Base-by-base conservation (phyloP, 768 basidiomycete genomes). In the Clavulina sp. region DNA sequence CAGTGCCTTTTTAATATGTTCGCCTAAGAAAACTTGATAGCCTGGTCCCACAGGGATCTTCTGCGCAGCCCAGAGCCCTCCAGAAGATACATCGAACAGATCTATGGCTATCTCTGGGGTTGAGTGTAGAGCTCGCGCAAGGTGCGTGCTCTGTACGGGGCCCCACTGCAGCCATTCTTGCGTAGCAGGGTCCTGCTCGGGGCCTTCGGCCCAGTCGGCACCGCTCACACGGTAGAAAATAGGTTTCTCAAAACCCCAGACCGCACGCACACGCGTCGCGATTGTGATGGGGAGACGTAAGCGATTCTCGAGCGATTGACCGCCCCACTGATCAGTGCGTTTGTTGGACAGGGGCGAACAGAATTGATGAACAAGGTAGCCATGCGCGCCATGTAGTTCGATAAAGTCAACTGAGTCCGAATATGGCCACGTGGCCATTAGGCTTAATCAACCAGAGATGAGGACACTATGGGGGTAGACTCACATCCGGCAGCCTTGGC, bases 141-240 rank as follows among this genome's bases (percentile, higher is more conserved):
- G 69, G 31, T 78, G 59, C 30, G 69, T 77, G 61, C 74, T 82
- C 64, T 89, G 86, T 60, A 85, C 78, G 49, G 84, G 67, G 6
- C 84, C 85, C 82, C 84, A 84, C 49, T 76, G 72, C 52, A 68
- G 70, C 74, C 75, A 84, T 50, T 65, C 63, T 13, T 74, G 78
- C 19, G 75, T 61, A 7, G 43, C 13, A 13, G 72, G 71, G 65
- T 66, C 73, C 61, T 69, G 72, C 65, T 76, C 82, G 0, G 77
- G 74, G 2, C 73, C 63, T 3, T 69, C 66, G 6, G 74, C 74
- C 78, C 79, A 84, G 54, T 86, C 81, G 7, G 69, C 67, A 7
- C 77, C 81, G 50, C 76, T 77, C 46, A 84, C 64, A 21, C 85
- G 71, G 48, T 80, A 76, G 64, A 87, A 84, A 9, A 89, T 69